These are phyloP conservation scores for Thielaviopsis musarum DNA, from an alignment of 2,329 filamentous ascomycete genomes.

Conservation along the genomic window DNA sequence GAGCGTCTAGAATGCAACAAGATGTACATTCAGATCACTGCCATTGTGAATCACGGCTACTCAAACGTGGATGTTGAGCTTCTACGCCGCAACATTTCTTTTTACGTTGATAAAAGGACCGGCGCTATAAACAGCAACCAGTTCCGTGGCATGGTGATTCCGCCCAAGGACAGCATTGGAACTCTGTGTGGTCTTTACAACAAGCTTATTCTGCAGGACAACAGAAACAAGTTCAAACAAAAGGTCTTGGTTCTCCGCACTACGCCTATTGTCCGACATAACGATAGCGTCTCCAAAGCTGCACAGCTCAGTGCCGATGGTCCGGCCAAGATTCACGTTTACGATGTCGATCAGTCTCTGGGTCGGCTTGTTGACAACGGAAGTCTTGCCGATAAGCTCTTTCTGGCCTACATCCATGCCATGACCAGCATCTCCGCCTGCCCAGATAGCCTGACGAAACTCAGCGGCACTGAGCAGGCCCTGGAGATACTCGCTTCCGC, in stretches of 20 bases:
- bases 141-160: constrained; percentile 32
- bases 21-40: constrained; percentile 1
- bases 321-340: constrained; percentile 22
- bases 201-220: constrained; percentile 28
- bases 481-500: constrained; percentile 31
- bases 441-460: constrained; percentile 28
- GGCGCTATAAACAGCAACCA: constrained; percentile 27
- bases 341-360: constrained; percentile 31
- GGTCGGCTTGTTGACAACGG: constrained; percentile 33
- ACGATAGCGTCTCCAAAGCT: background rate
- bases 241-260: constrained; percentile 20
- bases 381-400: constrained; percentile 33
- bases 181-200: constrained; percentile 31
- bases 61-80: constrained; percentile 24
- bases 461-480: constrained; percentile 38
- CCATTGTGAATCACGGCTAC: no score
- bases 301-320: background rate
- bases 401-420: constrained; percentile 34
- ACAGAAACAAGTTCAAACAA: constrained; percentile 16
- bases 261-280: no score
- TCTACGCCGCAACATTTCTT: constrained; percentile 30
- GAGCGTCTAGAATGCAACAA: background rate
- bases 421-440: constrained; percentile 32
- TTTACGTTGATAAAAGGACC: constrained; percentile 20
- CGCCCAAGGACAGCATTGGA: constrained; percentile 27